These are phyloP conservation scores for Ascoidea asiatica DNA, from an alignment of 805 yeast genomes.

Conservation along the genomic window DNA sequence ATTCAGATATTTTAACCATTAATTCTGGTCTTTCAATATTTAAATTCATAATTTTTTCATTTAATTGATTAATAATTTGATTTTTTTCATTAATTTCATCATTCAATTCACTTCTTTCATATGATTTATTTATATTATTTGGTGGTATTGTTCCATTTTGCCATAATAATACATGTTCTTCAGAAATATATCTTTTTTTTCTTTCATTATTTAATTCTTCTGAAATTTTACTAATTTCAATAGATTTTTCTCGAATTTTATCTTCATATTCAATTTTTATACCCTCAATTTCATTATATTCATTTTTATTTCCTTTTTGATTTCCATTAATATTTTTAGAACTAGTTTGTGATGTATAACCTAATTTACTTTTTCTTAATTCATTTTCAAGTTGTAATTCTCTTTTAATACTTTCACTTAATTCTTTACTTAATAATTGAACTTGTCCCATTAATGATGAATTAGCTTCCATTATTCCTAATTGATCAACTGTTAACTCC, in stretches of 20 bases:
- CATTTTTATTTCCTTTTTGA: neutral
- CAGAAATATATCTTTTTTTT: conserved; percentile 51
- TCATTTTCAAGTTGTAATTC: conserved; percentile 48
- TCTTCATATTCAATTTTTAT: conserved; percentile 15
- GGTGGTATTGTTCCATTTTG: conserved; percentile 38
- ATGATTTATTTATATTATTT: conserved; percentile 38
- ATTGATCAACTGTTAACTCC: conserved; percentile 42
- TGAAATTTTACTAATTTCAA: conserved; percentile 37
- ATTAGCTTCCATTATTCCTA: conserved; percentile 48
- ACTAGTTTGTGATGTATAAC: conserved; percentile 3
- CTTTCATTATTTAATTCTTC: conserved; percentile 52
- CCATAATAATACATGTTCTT: conserved; percentile 47
- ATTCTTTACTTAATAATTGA: conserved; percentile 54
- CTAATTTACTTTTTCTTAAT: conserved; percentile 13
- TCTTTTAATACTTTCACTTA: conserved; percentile 58
- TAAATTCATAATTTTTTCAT: conserved; percentile 30
- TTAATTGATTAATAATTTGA: conserved; percentile 31
- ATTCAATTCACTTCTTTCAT: conserved; percentile 40
- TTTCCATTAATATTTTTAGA: conserved; percentile 3
- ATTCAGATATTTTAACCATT: conserved; percentile 24
- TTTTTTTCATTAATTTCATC: conserved; percentile 32
- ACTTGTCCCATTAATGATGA: conserved; percentile 46
- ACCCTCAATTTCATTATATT: neutral
- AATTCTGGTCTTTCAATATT: conserved; percentile 23
- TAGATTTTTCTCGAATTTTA: conserved; percentile 23